Base-by-base conservation (phyloP, 2,329 filamentous ascomycete genomes). In the Claviceps fusiformis region DNA sequence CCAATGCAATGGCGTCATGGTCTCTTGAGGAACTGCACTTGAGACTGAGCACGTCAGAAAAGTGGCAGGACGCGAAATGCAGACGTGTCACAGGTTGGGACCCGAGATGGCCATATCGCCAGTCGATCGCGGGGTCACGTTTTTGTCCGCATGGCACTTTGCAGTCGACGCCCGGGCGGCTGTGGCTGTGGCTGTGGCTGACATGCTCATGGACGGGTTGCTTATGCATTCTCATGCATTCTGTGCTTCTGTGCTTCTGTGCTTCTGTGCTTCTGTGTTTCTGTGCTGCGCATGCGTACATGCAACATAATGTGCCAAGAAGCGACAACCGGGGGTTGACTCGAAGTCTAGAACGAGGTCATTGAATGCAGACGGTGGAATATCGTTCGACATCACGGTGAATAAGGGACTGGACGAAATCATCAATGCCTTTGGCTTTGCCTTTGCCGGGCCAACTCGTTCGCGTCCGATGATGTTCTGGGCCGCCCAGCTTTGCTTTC, bases 51-150 rank as follows among this genome's bases (percentile, higher is more conserved):
- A 47, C 27, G 45, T 47, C 45, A 31, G 31, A 15, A 19, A 5
- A 27, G 24, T 8, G 24, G 17, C 29, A 35, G 47, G 7, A 27
- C 51, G 43, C 51, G 43, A 31, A 17, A 9, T 33, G 37, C 11
- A 51, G 41, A 29, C 51, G 50, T 53, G 55, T 35, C 47, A 37
- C 47, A n/a, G 31, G 7, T 11, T 24, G 9, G 50, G 24, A 35
- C 11, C 17, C 43, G 24, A 10, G 41, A 48, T 50, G 37, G 41
- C 47, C 17, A 37, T 13, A 37, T 50, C 47, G 47, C 54, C 47
- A 53, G 58, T 52, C 50, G 52, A 53, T 56, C 59, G 59, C 59
- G 57, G 17, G 48, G 52, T 58, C 56, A 58, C 54, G 56, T 58
- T 55, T n/a, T 7, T 5, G 31, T 33, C 31, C 31, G 24, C 24